Evolutionary conservation across 2,329 filamentous ascomycete species (phyloP).

Genomic region (Fusarium begoniae): DNA sequence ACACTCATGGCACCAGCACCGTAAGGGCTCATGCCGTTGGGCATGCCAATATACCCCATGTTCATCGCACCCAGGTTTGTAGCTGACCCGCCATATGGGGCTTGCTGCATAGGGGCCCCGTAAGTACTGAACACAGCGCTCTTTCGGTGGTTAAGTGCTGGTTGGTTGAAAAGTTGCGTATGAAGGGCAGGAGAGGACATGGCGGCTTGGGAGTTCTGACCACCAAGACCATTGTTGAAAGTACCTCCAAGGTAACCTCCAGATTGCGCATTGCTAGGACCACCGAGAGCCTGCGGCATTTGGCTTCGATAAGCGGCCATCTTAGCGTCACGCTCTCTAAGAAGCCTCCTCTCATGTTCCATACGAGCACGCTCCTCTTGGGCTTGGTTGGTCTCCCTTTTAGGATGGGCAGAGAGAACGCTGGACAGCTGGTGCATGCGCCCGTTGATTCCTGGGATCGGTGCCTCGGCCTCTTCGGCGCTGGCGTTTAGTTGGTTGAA

Average conservation of each 20-base stretch:
- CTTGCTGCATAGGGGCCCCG: constrained; percentile 40
- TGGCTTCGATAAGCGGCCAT: constrained; percentile 59
- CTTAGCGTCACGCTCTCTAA: constrained; percentile 57
- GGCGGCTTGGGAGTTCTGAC: constrained; percentile 42
- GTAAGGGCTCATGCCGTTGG: constrained; percentile 32
- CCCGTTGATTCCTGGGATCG: constrained; percentile 35
- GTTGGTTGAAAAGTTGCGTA: constrained; percentile 36
- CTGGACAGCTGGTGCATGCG: constrained; percentile 66
- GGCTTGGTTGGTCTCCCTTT: constrained; percentile 51
- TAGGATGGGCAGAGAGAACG: constrained; percentile 59
- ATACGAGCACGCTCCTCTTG: constrained; percentile 53
- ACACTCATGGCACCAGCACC: constrained; percentile 35
- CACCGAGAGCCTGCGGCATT: constrained; percentile 56
- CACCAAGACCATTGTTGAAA: constrained; percentile 64
- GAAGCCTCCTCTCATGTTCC: constrained; percentile 53
- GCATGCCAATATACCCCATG: constrained; percentile 38
- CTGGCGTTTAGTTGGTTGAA: constrained; percentile 42
- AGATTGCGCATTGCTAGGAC: constrained; percentile 45
- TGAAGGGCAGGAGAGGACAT: constrained; percentile 43
- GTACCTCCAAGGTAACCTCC: constrained; percentile 61
- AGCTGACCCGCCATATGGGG: constrained; percentile 41
- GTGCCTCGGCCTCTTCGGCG: constrained; percentile 3
- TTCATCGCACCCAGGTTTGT: constrained; percentile 31
- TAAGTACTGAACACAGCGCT: constrained; percentile 47
- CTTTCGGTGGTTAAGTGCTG: constrained; percentile 40